Percentiles rank a stretch among this genome's conserved stretches.
Evolutionary conservation across 2,329 filamentous ascomycete genomes (phyloP).

Genomic region (Monosporascus sp.): DNA sequence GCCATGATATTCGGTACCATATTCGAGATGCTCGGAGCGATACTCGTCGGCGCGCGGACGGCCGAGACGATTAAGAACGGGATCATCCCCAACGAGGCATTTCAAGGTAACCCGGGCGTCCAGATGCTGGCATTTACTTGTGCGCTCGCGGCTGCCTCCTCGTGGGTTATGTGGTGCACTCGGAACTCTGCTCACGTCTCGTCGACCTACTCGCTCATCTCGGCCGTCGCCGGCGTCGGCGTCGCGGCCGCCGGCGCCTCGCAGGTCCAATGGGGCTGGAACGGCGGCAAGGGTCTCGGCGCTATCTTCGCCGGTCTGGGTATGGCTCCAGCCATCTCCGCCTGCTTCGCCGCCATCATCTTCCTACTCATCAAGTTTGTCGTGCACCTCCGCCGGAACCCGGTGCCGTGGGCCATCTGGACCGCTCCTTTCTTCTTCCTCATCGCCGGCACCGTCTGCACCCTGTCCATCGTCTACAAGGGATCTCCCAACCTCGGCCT

Average conservation of each 20-base stretch:
- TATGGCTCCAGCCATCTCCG: constrained; percentile 67
- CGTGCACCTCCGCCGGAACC: constrained; percentile 66
- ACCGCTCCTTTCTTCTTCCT: constrained; percentile 73
- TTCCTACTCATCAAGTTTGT: constrained; percentile 67
- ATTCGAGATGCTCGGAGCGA: constrained; percentile 63
- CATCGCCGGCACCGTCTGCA: constrained; percentile 67
- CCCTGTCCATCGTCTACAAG: constrained; percentile 76
- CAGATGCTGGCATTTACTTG: constrained; percentile 65
- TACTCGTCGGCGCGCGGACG: constrained; percentile 62
- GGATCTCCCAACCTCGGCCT: constrained; percentile 64
- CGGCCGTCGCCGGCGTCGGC: constrained; percentile 63
- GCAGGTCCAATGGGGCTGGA: constrained; percentile 65
- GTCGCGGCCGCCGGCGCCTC: constrained; percentile 59
- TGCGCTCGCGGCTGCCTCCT: constrained; percentile 57
- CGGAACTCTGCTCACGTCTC: constrained; percentile 67
- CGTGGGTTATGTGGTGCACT: constrained; percentile 79
- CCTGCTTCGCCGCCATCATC: constrained; percentile 58
- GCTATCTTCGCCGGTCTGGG: constrained; percentile 63
- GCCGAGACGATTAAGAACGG: constrained; percentile 77
- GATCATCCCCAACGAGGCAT: constrained; percentile 60
- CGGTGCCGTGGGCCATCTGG: constrained; percentile 66
- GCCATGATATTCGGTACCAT: constrained; percentile 61
- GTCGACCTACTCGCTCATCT: constrained; percentile 67
- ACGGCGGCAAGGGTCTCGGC: constrained; percentile 60
- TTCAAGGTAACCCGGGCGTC: constrained; percentile 55